Base-by-base conservation (phyloP, 176 grass and related monocot species). In the Coix lacrymajobi region DNA sequence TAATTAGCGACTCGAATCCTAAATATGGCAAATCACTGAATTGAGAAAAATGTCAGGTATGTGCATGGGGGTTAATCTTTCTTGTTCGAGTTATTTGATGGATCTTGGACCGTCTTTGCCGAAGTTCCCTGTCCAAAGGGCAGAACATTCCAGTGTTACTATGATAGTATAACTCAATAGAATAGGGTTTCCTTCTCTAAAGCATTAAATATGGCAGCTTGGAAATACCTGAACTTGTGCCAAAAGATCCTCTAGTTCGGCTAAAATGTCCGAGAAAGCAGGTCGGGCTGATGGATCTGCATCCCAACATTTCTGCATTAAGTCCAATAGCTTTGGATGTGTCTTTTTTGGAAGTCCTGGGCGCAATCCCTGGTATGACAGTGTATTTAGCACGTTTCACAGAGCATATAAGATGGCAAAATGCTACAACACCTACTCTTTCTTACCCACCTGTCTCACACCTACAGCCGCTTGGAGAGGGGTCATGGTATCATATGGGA, bases 401-500 rank as follows among this genome's bases (percentile, higher is more conserved):
- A 51, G 41, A 17, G 12, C 1, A 51, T 25, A 60, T 73, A 67
- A 25, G 54, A 60, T n/a, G n/a, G n/a, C n/a, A n/a, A n/a, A n/a
- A n/a, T 25, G 19, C 7, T 28, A 81, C 20, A 71, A 25, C 43
- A 34, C n/a, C 3, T 33, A 34, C 9, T 52, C 43, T 26, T 74
- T 48, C 30, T 22, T 77, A 77, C 83, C 60, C 58, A 89, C 97
- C 90, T 99, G 93, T 79, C 93, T 94, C 71, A 99, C 97, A 80
- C 89, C 93, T 81, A 96, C 67, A 71, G 97, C 97, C 28, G 97
- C 97, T 92, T 99, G 97, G 78, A 99, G 89, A 12, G 97, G 93
- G 71, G 97, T 99, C 97, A 99, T 94, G 78, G 85, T 89, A 88
- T 94, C 91, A 75, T 96, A 99, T 48, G 97, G 97, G 62, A 94